Evolutionary conservation across 345 rosid genomes (phyloP).

Genomic region (Balakata baccata): DNA sequence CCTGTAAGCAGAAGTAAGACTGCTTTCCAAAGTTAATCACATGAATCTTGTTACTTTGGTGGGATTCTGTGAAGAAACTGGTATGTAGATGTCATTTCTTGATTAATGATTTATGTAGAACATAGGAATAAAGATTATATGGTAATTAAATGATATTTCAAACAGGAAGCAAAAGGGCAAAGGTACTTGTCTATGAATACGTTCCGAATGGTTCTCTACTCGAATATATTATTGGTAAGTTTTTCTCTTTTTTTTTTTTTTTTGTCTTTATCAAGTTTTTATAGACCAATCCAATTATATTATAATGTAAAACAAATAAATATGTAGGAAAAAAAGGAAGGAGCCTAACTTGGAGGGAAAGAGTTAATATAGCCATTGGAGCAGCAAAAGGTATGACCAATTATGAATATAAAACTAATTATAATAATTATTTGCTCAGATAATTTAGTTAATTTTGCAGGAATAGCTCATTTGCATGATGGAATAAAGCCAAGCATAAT

Average conservation of each 20-base stretch:
- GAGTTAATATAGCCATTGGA: slow-evolving; percentile 58
- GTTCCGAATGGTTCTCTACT: slow-evolving; percentile 58
- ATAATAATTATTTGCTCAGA: too few species aligned
- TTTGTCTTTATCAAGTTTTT: not conserved
- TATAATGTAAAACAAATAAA: not conserved
- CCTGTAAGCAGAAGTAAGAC: slow-evolving; percentile 52
- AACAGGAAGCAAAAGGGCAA: slow-evolving; percentile 44
- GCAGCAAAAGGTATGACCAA: slow-evolving; percentile 48
- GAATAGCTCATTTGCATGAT: slow-evolving; percentile 57
- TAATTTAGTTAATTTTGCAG: slow-evolving; percentile 32
- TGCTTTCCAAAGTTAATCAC: slow-evolving; percentile 51
- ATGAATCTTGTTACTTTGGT: slow-evolving; percentile 52
- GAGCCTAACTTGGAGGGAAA: slow-evolving; percentile 52
- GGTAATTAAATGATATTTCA: not conserved
- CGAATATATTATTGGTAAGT: slow-evolving; percentile 50
- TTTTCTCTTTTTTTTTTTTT: not conserved
- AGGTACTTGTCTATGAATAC: slow-evolving; percentile 51
- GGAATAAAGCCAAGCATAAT: slow-evolving; percentile 53
- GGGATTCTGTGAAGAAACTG: slow-evolving; percentile 59
- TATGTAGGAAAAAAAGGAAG: slow-evolving; percentile 43
- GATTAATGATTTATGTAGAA: too few species aligned
- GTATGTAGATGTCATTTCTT: slow-evolving; percentile 20
- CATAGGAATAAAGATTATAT: too few species aligned
- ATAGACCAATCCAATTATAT: too few species aligned
- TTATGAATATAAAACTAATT: too few species aligned